phyloP scores from a whole-genome alignment of 2,329 filamentous ascomycete species.

The Beauveria varroae region DNA sequence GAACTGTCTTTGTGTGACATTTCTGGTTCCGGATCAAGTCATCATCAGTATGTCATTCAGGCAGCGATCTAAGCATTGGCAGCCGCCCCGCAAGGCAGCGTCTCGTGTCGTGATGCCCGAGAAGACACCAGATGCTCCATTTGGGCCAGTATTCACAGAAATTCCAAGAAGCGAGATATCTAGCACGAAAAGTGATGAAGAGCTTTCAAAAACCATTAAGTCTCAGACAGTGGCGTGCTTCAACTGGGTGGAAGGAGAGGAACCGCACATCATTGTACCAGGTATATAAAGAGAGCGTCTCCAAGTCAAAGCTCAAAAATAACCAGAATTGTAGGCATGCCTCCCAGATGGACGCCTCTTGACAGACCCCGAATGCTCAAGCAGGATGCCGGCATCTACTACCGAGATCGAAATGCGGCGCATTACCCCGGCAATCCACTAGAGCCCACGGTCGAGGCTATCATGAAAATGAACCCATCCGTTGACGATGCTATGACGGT shows the following conservation, averaged over 20 bases:
- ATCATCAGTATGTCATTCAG: not conserved
- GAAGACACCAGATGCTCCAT: not conserved
- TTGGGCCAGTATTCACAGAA: not conserved
- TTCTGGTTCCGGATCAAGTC: too few species aligned
- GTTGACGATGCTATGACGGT: too few species aligned
- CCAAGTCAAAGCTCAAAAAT: not conserved
- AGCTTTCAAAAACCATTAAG: not conserved
- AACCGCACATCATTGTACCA: not conserved
- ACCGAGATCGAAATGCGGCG: constrained; percentile 47
- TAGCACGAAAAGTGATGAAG: not conserved
- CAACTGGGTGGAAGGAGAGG: not conserved
- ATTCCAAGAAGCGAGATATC: not conserved
- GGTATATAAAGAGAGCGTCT: not conserved
- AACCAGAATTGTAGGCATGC: not conserved
- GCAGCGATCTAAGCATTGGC: not conserved
- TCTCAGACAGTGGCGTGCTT: not conserved
- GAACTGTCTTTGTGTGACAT: too few species aligned
- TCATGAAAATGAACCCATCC: constrained; percentile 19
- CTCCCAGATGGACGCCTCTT: not conserved
- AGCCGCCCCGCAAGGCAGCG: not conserved
- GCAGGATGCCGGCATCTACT: constrained; percentile 42
- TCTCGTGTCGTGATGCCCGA: not conserved
- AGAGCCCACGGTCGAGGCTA: constrained; percentile 39
- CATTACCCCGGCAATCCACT: constrained; percentile 40
- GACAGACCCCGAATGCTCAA: constrained; percentile 19